Base-by-base conservation (phyloP, 495 filamentous ascomycete species). In the Penicillium canescens region DNA sequence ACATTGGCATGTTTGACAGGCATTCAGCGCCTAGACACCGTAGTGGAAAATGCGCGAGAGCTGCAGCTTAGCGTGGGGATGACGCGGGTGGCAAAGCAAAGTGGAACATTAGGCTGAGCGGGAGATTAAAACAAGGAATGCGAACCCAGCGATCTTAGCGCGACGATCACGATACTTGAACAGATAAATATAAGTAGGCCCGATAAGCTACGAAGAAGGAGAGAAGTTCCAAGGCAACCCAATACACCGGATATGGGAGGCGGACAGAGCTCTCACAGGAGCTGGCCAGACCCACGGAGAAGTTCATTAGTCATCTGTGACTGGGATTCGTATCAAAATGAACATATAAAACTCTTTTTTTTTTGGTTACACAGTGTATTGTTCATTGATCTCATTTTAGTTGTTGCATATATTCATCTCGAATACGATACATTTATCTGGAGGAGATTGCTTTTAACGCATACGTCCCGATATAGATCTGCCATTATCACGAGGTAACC, bases 11-110 rank as follows among this genome's bases (percentile, higher is more conserved):
- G 26, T 43, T 54, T 37, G 34, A 43, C 37, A 45, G 31, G 21
- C n/a, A 49, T 46, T 50, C 53, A 55, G 48, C 46, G 44, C 33
- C 37, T 20, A 46, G 31, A 40, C 26, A 53, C 61, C 51, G 47
- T 47, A 49, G 40, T 39, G 38, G 44, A 31, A 10, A 31, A 8
- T 31, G 28, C 28, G 9, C 28, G 28, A 31, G 28, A 42, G 52
- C 47, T 60, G 38, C 40, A 55, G 43, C 56, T 48, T 18, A 56
- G 53, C 36, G 44, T 48, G 33, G 11, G 48, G 42, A 65, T 62
- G 62, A 67, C 62, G 62, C 57, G 56, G 50, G 58, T 65, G 64
- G 64, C 64, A 55, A 65, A 35, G 33, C 40, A 51, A 44, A 13
- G 55, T 55, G 53, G 53, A 62, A 60, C 56, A 57, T 57, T 34